Evolutionary conservation across 305 asterid genomes (phyloP).

Genomic region (Fraxinus sp.): DNA sequence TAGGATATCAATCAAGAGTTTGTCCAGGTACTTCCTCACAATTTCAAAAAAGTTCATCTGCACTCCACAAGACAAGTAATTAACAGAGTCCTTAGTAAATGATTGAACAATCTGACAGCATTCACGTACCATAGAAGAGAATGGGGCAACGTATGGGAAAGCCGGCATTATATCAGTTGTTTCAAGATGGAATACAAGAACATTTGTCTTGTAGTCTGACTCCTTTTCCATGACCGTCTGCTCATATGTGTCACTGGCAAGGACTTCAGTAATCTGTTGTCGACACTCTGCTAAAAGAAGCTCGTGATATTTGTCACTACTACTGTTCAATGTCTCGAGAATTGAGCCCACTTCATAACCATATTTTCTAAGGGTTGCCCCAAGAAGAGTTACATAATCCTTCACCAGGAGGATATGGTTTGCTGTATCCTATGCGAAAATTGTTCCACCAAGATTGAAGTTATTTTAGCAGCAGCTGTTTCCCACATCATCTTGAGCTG

Average conservation of each 20-base stretch:
- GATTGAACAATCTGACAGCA: slow-evolving; percentile 76
- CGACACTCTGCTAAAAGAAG: slow-evolving; percentile 79
- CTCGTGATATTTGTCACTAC: slow-evolving; percentile 81
- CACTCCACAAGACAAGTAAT: slow-evolving; percentile 72
- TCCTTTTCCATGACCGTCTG: slow-evolving; percentile 95
- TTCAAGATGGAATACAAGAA: slow-evolving; percentile 78
- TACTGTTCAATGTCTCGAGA: slow-evolving; percentile 72
- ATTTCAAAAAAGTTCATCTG: slow-evolving; percentile 82
- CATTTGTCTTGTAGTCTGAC: slow-evolving; percentile 85
- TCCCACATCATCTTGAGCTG: slow-evolving; percentile 96
- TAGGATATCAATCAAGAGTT: slow-evolving; percentile 77
- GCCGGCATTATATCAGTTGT: slow-evolving; percentile 94
- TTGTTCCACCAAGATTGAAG: slow-evolving; percentile 65
- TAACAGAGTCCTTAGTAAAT: slow-evolving; percentile 78
- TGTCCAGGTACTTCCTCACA: slow-evolving; percentile 67
- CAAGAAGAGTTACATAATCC: slow-evolving; percentile 81
- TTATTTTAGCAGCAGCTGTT: slow-evolving; percentile 66
- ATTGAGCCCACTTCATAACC: slow-evolving; percentile 80
- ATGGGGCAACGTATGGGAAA: slow-evolving; percentile 86
- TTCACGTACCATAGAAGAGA: slow-evolving; percentile 85
- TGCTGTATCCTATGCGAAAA: slow-evolving; percentile 75
- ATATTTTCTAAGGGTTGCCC: slow-evolving; percentile 82
- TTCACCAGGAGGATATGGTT: slow-evolving; percentile 83
- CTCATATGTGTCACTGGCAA: slow-evolving; percentile 54
- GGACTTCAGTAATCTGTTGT: slow-evolving; percentile 57